phyloP scores from a whole-genome alignment of 768 basidiomycete genomes.

The Lactarius deliciosus region DNA sequence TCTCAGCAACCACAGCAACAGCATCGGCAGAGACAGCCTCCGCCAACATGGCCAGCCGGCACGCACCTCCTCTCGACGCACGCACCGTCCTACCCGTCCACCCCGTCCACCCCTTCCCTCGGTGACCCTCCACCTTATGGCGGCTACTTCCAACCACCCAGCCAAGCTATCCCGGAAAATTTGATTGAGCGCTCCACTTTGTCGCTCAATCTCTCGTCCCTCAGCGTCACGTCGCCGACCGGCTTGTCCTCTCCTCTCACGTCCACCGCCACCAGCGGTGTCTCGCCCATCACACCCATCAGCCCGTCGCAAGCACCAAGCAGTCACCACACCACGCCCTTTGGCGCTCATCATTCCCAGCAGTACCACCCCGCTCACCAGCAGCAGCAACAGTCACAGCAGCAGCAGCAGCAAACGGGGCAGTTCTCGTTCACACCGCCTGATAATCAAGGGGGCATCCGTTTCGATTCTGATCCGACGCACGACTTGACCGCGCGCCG shows the following conservation, averaged over 20 bases:
- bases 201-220: conserved; percentile 65
- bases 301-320: conserved; percentile 50
- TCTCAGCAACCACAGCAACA: conserved; percentile 11
- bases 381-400: conserved; percentile 32
- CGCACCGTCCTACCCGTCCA: conserved; percentile 27
- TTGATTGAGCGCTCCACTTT: conserved; percentile 41
- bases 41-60: conserved; percentile 31
- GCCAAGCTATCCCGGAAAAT: conserved; percentile 31
- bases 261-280: conserved; percentile 38
- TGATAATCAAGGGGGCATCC: conserved; percentile 33
- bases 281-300: conserved; percentile 56
- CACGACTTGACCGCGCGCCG: conserved; percentile 37
- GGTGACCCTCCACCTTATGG: conserved; percentile 30
- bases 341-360: conserved; percentile 44
- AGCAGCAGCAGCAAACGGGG: conserved; percentile 38
- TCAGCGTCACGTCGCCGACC: conserved; percentile 65
- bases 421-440: conserved; percentile 53
- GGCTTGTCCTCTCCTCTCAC: conserved; percentile 52
- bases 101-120: conserved; percentile 26
- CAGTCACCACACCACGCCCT: conserved; percentile 41
- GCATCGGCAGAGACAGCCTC: conserved; percentile 34
- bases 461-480: conserved; percentile 36
- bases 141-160: conserved; percentile 29
- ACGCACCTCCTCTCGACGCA: conserved; percentile 31
- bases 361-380: conserved; percentile 35